Percentiles rank a stretch among this genome's conserved stretches.
Evolutionary conservation across 2,329 filamentous ascomycete species (phyloP).

Genomic region (Exserohilum turcica): DNA sequence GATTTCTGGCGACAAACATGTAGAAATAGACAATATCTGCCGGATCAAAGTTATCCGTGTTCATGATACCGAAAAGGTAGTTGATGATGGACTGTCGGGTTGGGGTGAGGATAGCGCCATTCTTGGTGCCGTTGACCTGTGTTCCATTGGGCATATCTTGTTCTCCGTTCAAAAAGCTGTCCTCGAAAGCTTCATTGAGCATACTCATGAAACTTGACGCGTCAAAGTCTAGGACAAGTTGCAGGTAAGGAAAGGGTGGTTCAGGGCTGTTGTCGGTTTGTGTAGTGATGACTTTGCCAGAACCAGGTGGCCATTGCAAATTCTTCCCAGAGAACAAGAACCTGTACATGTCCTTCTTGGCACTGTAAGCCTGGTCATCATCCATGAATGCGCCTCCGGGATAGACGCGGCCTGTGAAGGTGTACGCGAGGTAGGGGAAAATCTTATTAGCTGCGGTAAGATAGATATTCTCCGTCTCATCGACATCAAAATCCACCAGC

Average conservation of each 20-base stretch:
- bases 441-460: constrained; percentile 82
- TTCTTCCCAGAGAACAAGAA: constrained; percentile 88
- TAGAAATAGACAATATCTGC: constrained; percentile 93
- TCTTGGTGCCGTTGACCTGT: constrained; percentile 57
- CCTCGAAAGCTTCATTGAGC: constrained; percentile 96
- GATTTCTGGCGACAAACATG: constrained; percentile 96
- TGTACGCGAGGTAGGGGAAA: constrained; percentile 92
- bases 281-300: constrained; percentile 65
- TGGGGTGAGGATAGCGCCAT: constrained; percentile 52
- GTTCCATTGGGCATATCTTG: constrained; percentile 65
- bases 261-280: constrained; percentile 61
- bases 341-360: constrained; percentile 89
- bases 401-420: constrained; percentile 87
- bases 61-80: constrained; percentile 91
- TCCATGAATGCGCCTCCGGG: constrained; percentile 79
- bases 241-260: constrained; percentile 82
- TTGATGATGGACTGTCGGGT: constrained; percentile 92
- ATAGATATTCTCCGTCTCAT: constrained; percentile 64
- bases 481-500: constrained; percentile 62
- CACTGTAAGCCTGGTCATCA: constrained; percentile 72
- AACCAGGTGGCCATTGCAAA: constrained; percentile 73
- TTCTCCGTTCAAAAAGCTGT: constrained; percentile 85
- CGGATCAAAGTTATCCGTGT: constrained; percentile 71
- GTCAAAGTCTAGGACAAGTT: constrained; percentile 84
- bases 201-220: constrained; percentile 91